A percentile compares a stretch with the other conserved stretches of the same genome.
Conservation (phyloP, 441 rosid species). For the Adansonia gregorii region DNA sequence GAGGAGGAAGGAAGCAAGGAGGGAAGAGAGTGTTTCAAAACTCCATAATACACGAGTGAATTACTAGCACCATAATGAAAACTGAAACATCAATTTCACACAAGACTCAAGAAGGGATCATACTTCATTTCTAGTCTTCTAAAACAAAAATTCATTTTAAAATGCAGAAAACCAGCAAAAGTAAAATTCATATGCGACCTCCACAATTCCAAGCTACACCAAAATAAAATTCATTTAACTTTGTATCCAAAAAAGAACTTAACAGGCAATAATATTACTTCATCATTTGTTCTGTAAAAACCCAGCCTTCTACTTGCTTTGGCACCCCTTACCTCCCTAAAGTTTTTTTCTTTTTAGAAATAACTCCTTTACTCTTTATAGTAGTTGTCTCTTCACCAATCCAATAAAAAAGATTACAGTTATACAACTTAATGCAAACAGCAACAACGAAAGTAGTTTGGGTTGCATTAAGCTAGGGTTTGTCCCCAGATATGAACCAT, state of each 20-base stretch:
- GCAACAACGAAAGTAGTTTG: neutral
- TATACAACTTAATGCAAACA: neutral
- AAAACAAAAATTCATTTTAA: too few species aligned
- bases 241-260: slow-evolving; percentile 8
- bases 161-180: neutral
- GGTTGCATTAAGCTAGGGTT: neutral
- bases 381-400: neutral
- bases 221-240: slow-evolving; percentile 4
- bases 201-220: neutral
- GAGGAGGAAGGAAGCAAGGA: too few species aligned
- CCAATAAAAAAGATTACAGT: neutral
- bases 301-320: neutral
- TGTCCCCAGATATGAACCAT: slow-evolving; percentile 2
- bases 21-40: too few species aligned
- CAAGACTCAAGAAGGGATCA: too few species aligned
- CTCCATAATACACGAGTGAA: too few species aligned
- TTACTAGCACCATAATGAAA: too few species aligned
- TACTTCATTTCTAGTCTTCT: too few species aligned
- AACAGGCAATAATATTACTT: neutral
- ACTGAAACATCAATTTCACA: too few species aligned
- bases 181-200: slow-evolving; percentile 4
- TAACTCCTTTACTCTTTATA: neutral
- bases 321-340: neutral
- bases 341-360: neutral
- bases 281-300: neutral